A percentile compares a stretch with the other conserved stretches of the same genome.
These are phyloP conservation scores for Leucocoprinus leucothites DNA, from an alignment of 768 basidiomycete genomes.

Conservation along the genomic window DNA sequence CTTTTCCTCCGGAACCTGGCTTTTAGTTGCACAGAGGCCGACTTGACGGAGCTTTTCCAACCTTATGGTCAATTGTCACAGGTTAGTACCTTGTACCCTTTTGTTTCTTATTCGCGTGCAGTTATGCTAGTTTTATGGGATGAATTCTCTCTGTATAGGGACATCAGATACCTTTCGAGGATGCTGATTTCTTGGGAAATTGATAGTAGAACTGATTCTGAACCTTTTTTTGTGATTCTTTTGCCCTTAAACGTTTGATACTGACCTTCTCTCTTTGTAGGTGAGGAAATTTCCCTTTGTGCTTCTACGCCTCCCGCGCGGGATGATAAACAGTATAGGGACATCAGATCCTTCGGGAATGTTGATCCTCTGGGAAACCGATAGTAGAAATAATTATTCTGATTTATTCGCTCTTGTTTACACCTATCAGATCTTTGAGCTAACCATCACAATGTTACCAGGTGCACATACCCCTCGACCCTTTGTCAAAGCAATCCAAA, in stretches of 20 bases:
- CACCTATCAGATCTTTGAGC: background rate
- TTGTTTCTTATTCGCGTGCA: conserved; percentile 7
- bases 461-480: conserved; percentile 50
- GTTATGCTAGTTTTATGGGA: conserved; percentile 23
- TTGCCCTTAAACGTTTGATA: background rate
- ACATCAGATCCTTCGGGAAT: conserved; percentile 63
- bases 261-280: conserved; percentile 27
- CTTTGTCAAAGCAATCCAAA: conserved; percentile 42
- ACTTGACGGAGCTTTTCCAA: conserved; percentile 62
- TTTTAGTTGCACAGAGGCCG: conserved; percentile 74
- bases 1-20: conserved; percentile 95
- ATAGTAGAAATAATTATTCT: conserved; percentile 53
- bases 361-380: conserved; percentile 56
- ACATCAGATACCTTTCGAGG: conserved; percentile 48
- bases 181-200: conserved; percentile 42
- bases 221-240: conserved; percentile 18
- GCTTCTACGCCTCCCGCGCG: background rate
- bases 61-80: conserved; percentile 73
- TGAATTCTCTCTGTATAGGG: conserved; percentile 50
- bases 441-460: conserved; percentile 19
- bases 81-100: conserved; percentile 42
- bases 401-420: background rate
- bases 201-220: conserved; percentile 58
- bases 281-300: conserved; percentile 6
- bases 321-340: conserved; percentile 55